Conservation (phyloP, 2,329 filamentous ascomycete genomes). For the Colletotrichum sp. region DNA sequence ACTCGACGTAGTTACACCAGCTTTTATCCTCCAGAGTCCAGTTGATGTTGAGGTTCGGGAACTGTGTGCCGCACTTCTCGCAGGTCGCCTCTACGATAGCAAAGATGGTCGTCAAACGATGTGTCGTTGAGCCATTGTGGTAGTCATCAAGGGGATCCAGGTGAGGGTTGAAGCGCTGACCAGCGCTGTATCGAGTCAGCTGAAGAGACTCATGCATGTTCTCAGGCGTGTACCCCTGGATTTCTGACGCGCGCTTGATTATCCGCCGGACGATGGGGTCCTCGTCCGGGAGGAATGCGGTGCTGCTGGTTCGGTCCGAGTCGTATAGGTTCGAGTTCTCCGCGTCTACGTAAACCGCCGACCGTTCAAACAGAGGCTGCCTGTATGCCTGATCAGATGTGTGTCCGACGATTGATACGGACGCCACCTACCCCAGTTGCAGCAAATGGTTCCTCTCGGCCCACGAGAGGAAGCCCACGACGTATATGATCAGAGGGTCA, state of each 20-base stretch:
- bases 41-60: background rate
- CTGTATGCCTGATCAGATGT: background rate
- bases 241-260: background rate
- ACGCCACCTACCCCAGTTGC: background rate
- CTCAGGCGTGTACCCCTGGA: background rate
- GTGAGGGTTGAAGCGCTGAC: background rate
- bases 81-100: background rate
- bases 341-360: background rate
- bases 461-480: background rate
- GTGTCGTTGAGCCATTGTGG: background rate
- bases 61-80: background rate
- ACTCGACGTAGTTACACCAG: background rate
- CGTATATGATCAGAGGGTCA: background rate
- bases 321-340: background rate
- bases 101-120: background rate
- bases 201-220: background rate
- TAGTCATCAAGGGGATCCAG: background rate
- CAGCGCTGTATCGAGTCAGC: background rate
- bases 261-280: background rate
- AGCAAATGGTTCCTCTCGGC: background rate
- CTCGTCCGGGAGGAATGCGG: background rate
- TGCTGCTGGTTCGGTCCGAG: background rate
- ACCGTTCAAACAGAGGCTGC: background rate
- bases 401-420: rapidly evolving
- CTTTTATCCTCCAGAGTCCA: background rate